Evolutionary conservation across 768 basidiomycete species (phyloP).

Genomic region (Podaxis sp.): DNA sequence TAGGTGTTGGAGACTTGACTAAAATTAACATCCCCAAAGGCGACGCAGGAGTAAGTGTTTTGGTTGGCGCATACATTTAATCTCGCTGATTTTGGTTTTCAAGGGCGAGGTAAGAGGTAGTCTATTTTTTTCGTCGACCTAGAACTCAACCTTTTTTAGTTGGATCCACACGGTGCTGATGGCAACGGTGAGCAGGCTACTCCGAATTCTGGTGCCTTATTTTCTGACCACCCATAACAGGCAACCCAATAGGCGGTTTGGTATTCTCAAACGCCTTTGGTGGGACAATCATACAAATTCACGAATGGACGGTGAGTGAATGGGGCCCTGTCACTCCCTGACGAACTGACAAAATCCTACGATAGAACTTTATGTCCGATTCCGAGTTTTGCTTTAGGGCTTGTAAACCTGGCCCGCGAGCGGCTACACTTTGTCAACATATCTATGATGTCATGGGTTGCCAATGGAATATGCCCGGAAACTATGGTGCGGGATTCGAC

Average conservation of each 20-base stretch:
- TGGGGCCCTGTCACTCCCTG: neutral
- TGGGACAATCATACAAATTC: slow-evolving; percentile 46
- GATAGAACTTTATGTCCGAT: slow-evolving; percentile 60
- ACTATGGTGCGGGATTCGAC: slow-evolving; percentile 48
- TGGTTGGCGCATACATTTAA: neutral
- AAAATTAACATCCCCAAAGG: slow-evolving; percentile 60
- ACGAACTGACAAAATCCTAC: neutral
- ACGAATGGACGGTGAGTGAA: slow-evolving; percentile 68
- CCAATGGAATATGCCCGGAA: slow-evolving; percentile 60
- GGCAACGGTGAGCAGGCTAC: slow-evolving; percentile 40
- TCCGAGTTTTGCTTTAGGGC: slow-evolving; percentile 72
- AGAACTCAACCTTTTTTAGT: slow-evolving; percentile 27
- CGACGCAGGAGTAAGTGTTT: slow-evolving; percentile 49
- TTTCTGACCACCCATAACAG: slow-evolving; percentile 20
- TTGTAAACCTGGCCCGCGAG: slow-evolving; percentile 52
- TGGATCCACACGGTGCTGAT: slow-evolving; percentile 70
- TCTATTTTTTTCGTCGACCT: neutral
- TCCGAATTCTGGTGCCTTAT: neutral
- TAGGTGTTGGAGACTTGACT: slow-evolving; percentile 65
- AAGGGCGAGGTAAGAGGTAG: slow-evolving; percentile 26
- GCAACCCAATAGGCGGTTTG: slow-evolving; percentile 63
- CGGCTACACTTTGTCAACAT: slow-evolving; percentile 59
- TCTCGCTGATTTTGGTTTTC: neutral
- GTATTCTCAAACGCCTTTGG: slow-evolving; percentile 77
- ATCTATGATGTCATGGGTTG: slow-evolving; percentile 59